Base-by-base conservation (phyloP, 352 stramenopile species). In the Pythium plurisporium region DNA sequence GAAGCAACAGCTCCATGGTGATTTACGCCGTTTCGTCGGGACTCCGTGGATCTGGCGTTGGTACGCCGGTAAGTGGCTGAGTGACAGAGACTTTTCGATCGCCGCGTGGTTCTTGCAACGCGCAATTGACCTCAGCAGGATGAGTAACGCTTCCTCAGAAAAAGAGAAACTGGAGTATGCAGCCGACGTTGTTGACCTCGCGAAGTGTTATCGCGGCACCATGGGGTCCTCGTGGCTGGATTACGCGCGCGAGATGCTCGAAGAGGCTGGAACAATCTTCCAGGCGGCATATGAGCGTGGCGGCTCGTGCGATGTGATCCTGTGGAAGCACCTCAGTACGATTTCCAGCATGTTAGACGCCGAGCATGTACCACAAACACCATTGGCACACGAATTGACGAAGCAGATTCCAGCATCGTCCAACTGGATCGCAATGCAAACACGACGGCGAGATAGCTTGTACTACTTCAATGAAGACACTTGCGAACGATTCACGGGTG, bases 391-490 rank as follows among this genome's bases (percentile, higher is more conserved):
- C 33, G 79, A 69, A 10, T 38, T 83, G 12, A 19, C 44, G 11
- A 72, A 71, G 45, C 61, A 59, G 11, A 72, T 65, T 3, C 73
- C 61, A n/a, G 76, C 75, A 8, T 87, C 79, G 14, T 87, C 79
- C 0, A 55, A 80, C 17, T 89, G 79, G 76, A 65, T 84, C 20
- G 76, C 73, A 36, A 63, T 86, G 23, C 37, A 20, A 25, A 36
- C 23, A 9, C 56, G 40, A 22, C 27, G 3, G 14, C 19, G 43
- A 5, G 36, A 36, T 6, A 26, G 25, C 12, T 14, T 52, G 0
- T 82, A 70, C 37, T 91, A 74, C 58, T 77, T 90, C 45, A 89
- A 90, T 33, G 70, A 88, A 48, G 79, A 90, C 41, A 90, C 79
- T 0, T 76, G 74, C 1, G 69, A 82, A 58, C 53, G 36, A 27